These are phyloP conservation scores for Blastocystis sp. DNA, from an alignment of 352 stramenopile genomes.

Conservation along the genomic window DNA sequence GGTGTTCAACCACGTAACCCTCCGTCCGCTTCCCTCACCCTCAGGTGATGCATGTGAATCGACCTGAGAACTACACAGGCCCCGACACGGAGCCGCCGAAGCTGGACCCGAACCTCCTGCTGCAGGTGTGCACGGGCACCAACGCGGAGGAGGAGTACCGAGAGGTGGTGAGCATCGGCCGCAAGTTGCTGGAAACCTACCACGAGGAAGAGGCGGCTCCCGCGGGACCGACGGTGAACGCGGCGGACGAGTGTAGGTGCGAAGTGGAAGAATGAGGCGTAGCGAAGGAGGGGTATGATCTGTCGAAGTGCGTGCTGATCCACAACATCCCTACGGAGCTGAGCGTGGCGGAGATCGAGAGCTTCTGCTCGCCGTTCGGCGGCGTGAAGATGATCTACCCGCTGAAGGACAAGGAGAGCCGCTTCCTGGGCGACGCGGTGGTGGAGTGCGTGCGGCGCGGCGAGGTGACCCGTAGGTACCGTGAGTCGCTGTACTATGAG, in stretches of 20 bases:
- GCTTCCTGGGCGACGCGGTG: constrained; percentile 64
- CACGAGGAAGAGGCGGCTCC: constrained; percentile 29
- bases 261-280: background rate
- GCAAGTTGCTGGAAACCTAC: constrained; percentile 56
- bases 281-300: constrained; percentile 58
- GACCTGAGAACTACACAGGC: constrained; percentile 63
- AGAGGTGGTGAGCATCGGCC: constrained; percentile 41
- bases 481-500: constrained; percentile 38
- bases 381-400: constrained; percentile 57
- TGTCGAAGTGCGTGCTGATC: constrained; percentile 67
- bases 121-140: constrained; percentile 62
- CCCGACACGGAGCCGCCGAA: constrained; percentile 61
- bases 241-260: background rate
- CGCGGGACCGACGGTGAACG: background rate
- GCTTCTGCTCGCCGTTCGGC: constrained; percentile 56
- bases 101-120: constrained; percentile 63
- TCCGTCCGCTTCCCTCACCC: background rate
- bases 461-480: constrained; percentile 1
- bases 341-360: constrained; percentile 50
- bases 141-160: constrained; percentile 66
- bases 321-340: constrained; percentile 67
- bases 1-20: constrained; percentile 31
- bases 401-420: constrained; percentile 33
- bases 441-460: constrained; percentile 14
- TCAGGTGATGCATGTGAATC: constrained; percentile 62